Evolutionary conservation across 371 early-diverging fungal species (phyloP), one percentile per base, ranked within the genome.

Genomic region (Chytridium lagenaria): DNA sequence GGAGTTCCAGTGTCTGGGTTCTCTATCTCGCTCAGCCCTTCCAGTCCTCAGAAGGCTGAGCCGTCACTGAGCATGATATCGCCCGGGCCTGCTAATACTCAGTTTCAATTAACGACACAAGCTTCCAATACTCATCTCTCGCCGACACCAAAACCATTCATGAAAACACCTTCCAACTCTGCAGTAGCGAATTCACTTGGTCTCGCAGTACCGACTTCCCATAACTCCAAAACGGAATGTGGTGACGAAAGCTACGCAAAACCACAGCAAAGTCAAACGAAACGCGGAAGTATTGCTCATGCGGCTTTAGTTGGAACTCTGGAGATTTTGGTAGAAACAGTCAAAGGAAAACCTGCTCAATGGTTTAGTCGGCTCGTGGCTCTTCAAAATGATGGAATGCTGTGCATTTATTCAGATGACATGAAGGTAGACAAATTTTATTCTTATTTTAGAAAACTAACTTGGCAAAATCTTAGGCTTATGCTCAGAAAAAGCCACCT

Each of bases 381-480:
- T 19, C 61, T 77, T 1, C 74, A 77, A 36, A 63, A 72, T n/a
- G 78, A 73, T 19, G 78, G 59, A 3, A 36, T 70, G 26, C 51
- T 78, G 1, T 72, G 75, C 51, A 44, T 69, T 26, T 78, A 70
- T 52, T 16, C 39, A 15, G 36, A 50, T 19, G 72, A 78, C 69
- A 66, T 78, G 5, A 77, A 77, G 57, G 55, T 52, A n/a, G 7
- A 15, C 26, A 7, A 44, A 19, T 19, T 7, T 12, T 52, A n/a
- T 52, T 22, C 26, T 7, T 52, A 10, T 23, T n/a, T 19, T 12
- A 44, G 7, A 44, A 44, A 7, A 52, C 23, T 52, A 26, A 22
- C 12, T 52, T 12, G 19, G 55, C 23, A 12, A 5, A n/a, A n/a
- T 52, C 23, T 10, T 23, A 52, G 55, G 50, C 55, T 10, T 77